A percentile compares a stretch with the other conserved stretches of the same genome.
Evolutionary conservation across 177 flowering plant species (phyloP).

Genomic region (Tripterygium wilfordii): DNA sequence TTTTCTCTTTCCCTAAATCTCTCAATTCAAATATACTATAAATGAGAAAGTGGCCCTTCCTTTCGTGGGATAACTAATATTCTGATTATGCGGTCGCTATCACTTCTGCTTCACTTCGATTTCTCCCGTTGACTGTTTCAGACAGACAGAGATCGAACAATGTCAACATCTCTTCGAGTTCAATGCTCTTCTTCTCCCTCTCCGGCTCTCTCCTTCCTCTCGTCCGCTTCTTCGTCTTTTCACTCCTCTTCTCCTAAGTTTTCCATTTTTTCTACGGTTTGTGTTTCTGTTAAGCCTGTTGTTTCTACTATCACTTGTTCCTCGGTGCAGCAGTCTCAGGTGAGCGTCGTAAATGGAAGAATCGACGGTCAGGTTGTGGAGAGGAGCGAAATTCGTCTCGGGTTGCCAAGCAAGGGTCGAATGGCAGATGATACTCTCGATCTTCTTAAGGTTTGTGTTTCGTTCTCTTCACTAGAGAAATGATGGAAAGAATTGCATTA

Average conservation of each 20-base stretch:
- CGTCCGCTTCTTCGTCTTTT: neutral
- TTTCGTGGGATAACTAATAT: no score
- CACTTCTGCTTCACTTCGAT: no score
- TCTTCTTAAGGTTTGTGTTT: constrained; percentile 75
- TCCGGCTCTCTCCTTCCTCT: neutral
- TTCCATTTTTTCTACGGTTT: no score
- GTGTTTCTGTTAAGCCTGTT: no score
- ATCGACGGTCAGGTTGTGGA: constrained; percentile 17
- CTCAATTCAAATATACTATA: no score
- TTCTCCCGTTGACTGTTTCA: no score
- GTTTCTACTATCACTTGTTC: neutral
- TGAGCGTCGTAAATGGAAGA: constrained; percentile 25
- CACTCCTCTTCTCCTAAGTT: neutral
- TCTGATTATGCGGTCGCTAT: no score
- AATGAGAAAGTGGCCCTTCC: no score
- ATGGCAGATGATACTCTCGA: constrained; percentile 82
- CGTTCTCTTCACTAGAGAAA: no score
- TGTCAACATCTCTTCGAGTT: neutral
- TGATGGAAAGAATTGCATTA: no score
- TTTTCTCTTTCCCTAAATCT: no score
- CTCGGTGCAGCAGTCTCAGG: constrained; percentile 16
- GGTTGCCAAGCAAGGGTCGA: constrained; percentile 93
- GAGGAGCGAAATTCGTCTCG: constrained; percentile 67
- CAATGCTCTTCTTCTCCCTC: neutral
- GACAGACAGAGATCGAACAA: no score